A percentile compares a stretch with the other conserved stretches of the same genome.
These are phyloP conservation scores for Podospora sp. DNA, from an alignment of 495 filamentous ascomycete species.

Conservation along the genomic window DNA sequence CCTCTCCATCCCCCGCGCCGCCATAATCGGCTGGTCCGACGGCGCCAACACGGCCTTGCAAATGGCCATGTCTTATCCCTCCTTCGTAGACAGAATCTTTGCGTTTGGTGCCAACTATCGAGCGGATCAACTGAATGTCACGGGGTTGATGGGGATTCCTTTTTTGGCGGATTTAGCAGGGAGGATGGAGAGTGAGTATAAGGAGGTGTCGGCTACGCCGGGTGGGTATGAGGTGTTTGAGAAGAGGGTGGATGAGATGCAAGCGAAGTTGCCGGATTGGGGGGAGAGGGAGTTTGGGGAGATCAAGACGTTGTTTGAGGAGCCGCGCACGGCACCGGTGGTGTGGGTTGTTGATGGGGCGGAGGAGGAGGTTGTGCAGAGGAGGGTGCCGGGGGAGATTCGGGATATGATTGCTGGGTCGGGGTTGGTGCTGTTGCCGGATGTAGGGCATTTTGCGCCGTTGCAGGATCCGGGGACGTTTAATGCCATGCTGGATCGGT, in stretches of 20 bases:
- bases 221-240: not conserved
- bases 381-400: slow-evolving; percentile 2
- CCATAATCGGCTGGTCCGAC: slow-evolving; percentile 12
- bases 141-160: not conserved
- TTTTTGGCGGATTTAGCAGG: slow-evolving; percentile 6
- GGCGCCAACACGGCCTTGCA: slow-evolving; percentile 7
- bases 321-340: slow-evolving; percentile 7
- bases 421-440: slow-evolving; percentile 12
- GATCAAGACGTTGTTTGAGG: slow-evolving; percentile 14
- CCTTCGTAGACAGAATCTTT: slow-evolving; percentile 2
- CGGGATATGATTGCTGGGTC: slow-evolving; percentile 8
- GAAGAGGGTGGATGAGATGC: not conserved
- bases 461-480: slow-evolving; percentile 11
- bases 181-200: slow-evolving; percentile 2
- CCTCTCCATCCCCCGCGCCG: not conserved
- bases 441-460: slow-evolving; percentile 14
- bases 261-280: not conserved
- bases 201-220: not conserved
- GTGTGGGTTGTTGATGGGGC: slow-evolving; percentile 10
- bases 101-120: slow-evolving; percentile 8
- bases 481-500: slow-evolving; percentile 10
- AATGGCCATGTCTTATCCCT: not conserved
- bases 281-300: not conserved
- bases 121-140: slow-evolving; percentile 8
- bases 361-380: slow-evolving; percentile 7